Base-by-base conservation (phyloP, 2,329 filamentous ascomycete species). In the Aureobasidium pullulans region DNA sequence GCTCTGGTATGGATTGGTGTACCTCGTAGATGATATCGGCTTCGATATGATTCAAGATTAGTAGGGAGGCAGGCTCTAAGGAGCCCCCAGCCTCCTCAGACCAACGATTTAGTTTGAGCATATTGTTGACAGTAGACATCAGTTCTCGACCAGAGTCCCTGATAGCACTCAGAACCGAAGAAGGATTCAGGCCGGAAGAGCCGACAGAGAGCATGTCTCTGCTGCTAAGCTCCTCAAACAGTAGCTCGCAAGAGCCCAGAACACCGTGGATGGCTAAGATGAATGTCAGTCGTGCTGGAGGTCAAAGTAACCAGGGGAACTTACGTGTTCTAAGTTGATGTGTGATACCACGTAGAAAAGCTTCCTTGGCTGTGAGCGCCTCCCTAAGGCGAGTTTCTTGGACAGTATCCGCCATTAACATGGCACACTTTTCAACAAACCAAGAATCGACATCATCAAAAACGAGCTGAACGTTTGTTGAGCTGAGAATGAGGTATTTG, bases 401-500 rank as follows among this genome's bases (percentile, higher is more conserved):
- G 65, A 72, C 73, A 19, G 68, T 69, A 3, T 73, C 69, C 4
- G 71, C 71, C 6, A 78, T 63, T 1, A 76, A 66, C 5, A 64
- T 63, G 0, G 76, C 72, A 49, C 75, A 77, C 4, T 68, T 69
- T 4, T 75, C 69, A 0, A 78, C 67, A 46, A 79, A 79, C 73
- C 76, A 77, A 0, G 74, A 65, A 57, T 79, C 77, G 1, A 78
- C 65, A 43, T 79, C 77, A 47, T 79, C 77, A 50, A 78, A 78
- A 4, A 79, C 72, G 0, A 68, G 63, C 32, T 73, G 72, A 9
- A 78, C 70, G 1, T 79, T 71, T 1, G 68, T 73, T 0, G 73
- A 75, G 1, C 71, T 70, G 2, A 79, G 70, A 0, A 76, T 67
- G 0, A 79, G 66, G 0, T 71, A 68, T 0, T 70, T 74, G 0